A percentile compares a stretch with the other conserved stretches of the same genome.
Conservation (phyloP, 305 asterid species). For the Andrographis paniculata region DNA sequence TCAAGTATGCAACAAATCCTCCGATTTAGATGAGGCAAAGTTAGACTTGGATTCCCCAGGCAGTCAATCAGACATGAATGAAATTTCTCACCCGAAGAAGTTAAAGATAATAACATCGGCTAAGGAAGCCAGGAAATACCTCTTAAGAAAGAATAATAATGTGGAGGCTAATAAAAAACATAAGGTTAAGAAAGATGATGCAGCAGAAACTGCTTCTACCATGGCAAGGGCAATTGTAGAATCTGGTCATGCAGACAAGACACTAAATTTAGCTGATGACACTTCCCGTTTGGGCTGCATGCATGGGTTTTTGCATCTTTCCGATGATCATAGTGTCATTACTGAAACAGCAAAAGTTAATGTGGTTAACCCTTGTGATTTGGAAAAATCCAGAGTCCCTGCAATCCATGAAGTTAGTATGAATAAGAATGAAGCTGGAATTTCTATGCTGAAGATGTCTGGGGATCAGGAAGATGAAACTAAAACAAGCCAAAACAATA, state of each 20-base stretch:
- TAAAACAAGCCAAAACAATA: slow-evolving; percentile 17
- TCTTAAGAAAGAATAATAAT: slow-evolving; percentile 40
- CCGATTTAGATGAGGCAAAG: slow-evolving; percentile 19
- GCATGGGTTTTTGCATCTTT: slow-evolving; percentile 15
- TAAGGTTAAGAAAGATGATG: slow-evolving; percentile 20
- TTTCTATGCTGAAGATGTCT: slow-evolving; percentile 15
- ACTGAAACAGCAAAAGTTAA: slow-evolving; percentile 25
- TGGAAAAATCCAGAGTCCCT: slow-evolving; percentile 20
- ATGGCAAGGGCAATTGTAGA: slow-evolving; percentile 18
- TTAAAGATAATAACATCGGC: slow-evolving; percentile 67
- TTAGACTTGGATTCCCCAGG: slow-evolving; percentile 24
- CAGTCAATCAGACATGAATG: slow-evolving; percentile 15
- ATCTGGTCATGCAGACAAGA: slow-evolving; percentile 19
- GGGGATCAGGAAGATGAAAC: slow-evolving; percentile 18
- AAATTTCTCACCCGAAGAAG: slow-evolving; percentile 28
- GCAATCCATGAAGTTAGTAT: slow-evolving; percentile 22
- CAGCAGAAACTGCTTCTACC: slow-evolving; percentile 17
- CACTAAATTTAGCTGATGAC: slow-evolving; percentile 23
- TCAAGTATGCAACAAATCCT: slow-evolving; percentile 21
- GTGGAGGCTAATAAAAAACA: slow-evolving; percentile 29
- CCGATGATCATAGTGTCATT: slow-evolving; percentile 19
- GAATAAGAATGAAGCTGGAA: slow-evolving; percentile 22
- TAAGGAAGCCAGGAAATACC: slow-evolving; percentile 85
- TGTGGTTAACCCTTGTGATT: slow-evolving; percentile 18
- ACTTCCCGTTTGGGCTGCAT: slow-evolving; percentile 16